phyloP scores from a whole-genome alignment of 371 early-diverging fungal species.

The Smittium mucronatum region DNA sequence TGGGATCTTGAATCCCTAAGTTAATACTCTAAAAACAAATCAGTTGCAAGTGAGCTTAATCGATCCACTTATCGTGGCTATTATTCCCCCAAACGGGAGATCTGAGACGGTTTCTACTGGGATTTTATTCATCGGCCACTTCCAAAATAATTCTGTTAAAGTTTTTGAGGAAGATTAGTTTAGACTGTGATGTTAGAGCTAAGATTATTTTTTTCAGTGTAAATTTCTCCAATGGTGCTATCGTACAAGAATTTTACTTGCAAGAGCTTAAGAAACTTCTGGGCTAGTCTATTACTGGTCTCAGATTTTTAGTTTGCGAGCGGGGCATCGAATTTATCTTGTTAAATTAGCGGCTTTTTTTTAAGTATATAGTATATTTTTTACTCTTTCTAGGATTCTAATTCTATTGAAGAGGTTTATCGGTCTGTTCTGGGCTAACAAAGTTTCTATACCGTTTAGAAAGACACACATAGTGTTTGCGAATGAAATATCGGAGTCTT shows the following conservation, averaged over 20 bases:
- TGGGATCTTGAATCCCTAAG: neutral
- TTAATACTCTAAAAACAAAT: neutral
- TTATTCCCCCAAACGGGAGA: neutral
- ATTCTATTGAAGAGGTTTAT: neutral
- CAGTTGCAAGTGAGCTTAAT: neutral
- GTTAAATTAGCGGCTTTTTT: neutral
- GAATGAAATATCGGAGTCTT: neutral
- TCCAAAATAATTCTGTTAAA: neutral
- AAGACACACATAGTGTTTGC: neutral
- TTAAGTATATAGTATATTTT: neutral
- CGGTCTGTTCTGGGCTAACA: neutral
- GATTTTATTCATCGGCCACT: neutral
- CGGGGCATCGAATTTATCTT: neutral
- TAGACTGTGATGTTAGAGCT: neutral
- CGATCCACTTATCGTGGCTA: neutral
- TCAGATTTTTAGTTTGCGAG: neutral
- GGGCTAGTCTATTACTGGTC: neutral
- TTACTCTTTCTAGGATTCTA: neutral
- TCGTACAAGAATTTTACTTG: no score
- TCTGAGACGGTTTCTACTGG: neutral
- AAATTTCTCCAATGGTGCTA: neutral
- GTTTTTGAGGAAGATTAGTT: neutral
- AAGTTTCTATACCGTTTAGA: neutral
- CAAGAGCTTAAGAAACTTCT: neutral
- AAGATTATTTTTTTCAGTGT: neutral